Percentiles rank a stretch among this genome's conserved stretches.
Evolutionary conservation across 2,329 filamentous ascomycete species (phyloP).

Genomic region (Penicillium glabrum): DNA sequence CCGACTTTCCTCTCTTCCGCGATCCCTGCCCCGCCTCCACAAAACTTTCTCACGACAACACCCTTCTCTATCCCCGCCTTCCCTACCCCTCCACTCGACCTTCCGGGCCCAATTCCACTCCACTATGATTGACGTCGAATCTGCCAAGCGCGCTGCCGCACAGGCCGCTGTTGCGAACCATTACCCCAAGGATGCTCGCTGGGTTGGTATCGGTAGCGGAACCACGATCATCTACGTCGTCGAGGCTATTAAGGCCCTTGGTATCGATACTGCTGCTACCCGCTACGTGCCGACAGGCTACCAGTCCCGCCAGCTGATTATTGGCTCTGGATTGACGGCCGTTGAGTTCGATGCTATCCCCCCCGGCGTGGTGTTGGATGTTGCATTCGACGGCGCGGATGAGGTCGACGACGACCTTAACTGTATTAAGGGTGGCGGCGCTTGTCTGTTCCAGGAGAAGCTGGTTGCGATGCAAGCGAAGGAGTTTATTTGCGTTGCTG

Average conservation of each 20-base stretch:
- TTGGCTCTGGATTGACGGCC: conserved; percentile 72
- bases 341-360: conserved; percentile 76
- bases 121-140: conserved; percentile 51
- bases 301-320: conserved; percentile 84
- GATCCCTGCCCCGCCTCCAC: neutral
- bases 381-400: conserved; percentile 94
- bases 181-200: conserved; percentile 57
- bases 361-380: conserved; percentile 66
- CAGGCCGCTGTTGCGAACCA: conserved; percentile 59
- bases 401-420: conserved; percentile 95
- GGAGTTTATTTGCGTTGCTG: conserved; percentile 84
- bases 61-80: neutral
- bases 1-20: neutral
- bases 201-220: conserved; percentile 65
- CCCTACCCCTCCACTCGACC: neutral
- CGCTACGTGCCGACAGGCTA: conserved; percentile 90
- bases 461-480: conserved; percentile 81
- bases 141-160: conserved; percentile 61
- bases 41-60: neutral
- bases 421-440: conserved; percentile 95
- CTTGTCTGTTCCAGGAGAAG: conserved; percentile 98
- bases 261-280: conserved; percentile 56
- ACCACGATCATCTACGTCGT: conserved; percentile 68
- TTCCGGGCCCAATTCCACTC: conserved; percentile 20
- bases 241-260: conserved; percentile 59